A percentile compares a stretch with the other conserved stretches of the same genome.
Evolutionary conservation across 1,284 basidiomycete species (phyloP).

Genomic region (Trametes sp.): DNA sequence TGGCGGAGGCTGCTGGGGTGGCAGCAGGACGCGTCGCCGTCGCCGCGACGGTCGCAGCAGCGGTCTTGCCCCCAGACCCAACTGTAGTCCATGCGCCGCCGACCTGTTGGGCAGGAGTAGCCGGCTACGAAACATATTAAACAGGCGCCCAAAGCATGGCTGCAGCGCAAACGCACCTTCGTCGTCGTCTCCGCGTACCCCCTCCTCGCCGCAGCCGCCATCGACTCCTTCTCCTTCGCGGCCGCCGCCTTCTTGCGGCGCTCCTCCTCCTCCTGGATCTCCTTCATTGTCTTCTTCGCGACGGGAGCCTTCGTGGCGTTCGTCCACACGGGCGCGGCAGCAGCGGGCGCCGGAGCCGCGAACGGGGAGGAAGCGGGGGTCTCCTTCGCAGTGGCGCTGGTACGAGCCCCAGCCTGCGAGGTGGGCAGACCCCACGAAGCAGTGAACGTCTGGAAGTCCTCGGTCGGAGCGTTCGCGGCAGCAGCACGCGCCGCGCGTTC

Average conservation of each 20-base stretch:
- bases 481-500: constrained; percentile 63
- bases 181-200: constrained; percentile 83
- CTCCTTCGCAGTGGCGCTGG: constrained; percentile 54
- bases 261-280: constrained; percentile 98
- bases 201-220: constrained; percentile 65
- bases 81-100: constrained; percentile 87
- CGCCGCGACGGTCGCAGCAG: constrained; percentile 32
- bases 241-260: constrained; percentile 80
- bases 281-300: constrained; percentile 95
- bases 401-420: constrained; percentile 68
- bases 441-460: constrained; percentile 68
- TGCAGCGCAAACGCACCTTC: constrained; percentile 56
- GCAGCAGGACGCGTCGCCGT: constrained; percentile 38
- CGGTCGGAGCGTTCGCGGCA: constrained; percentile 49
- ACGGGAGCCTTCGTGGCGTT: constrained; percentile 57
- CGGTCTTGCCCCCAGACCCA: constrained; percentile 76
- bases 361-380: constrained; percentile 42
- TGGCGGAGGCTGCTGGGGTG: constrained; percentile 40
- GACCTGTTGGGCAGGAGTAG: constrained; percentile 39
- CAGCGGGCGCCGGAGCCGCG: constrained; percentile 44
- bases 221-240: constrained; percentile 64
- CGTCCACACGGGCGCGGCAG: constrained; percentile 68
- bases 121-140: constrained; percentile 17
- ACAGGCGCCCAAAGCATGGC: constrained; percentile 1
- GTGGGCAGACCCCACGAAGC: constrained; percentile 83